phyloP scores from a whole-genome alignment of 495 filamentous ascomycete genomes.

The Daldinia childiae region DNA sequence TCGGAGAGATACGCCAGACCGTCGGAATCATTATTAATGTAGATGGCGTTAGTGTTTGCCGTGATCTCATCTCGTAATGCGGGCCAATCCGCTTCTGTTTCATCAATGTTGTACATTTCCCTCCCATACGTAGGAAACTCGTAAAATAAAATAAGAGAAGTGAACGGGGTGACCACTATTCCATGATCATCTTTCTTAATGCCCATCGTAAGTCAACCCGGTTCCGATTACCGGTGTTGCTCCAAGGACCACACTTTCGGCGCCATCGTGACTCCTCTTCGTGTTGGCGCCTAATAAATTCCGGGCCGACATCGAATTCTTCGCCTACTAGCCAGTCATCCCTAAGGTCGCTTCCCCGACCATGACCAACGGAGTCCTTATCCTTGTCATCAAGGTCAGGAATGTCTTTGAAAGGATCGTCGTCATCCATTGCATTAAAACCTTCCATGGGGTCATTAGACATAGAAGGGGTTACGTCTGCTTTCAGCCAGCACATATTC shows the following conservation, averaged over 20 bases:
- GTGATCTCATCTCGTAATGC: constrained; percentile 19
- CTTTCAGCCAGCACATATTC: constrained; percentile 94
- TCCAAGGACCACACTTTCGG: constrained; percentile 83
- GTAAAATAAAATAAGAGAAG: constrained; percentile 33
- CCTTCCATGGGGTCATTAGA: constrained; percentile 70
- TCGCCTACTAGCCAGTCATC: constrained; percentile 90
- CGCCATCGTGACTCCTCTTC: constrained; percentile 94
- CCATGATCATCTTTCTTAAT: constrained; percentile 57
- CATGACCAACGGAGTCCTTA: constrained; percentile 52
- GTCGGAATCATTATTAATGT: constrained; percentile 27
- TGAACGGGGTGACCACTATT: constrained; percentile 14
- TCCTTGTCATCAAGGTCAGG: constrained; percentile 64
- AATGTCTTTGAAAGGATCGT: constrained; percentile 65
- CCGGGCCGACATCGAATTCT: constrained; percentile 96
- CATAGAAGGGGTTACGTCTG: constrained; percentile 56
- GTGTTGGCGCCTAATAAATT: constrained; percentile 86
- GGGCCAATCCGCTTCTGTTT: constrained; percentile 13
- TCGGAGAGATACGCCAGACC: constrained; percentile 22
- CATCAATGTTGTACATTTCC: constrained; percentile 38
- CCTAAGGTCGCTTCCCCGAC: constrained; percentile 63
- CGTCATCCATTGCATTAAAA: constrained; percentile 79
- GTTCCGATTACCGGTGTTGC: constrained; percentile 52
- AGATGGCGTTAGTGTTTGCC: constrained; percentile 18
- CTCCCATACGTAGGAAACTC: constrained; percentile 16
- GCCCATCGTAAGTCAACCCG: constrained; percentile 60